phyloP scores from a whole-genome alignment of 2,329 filamentous ascomycete species.

The Macrophomina phaseolina region DNA sequence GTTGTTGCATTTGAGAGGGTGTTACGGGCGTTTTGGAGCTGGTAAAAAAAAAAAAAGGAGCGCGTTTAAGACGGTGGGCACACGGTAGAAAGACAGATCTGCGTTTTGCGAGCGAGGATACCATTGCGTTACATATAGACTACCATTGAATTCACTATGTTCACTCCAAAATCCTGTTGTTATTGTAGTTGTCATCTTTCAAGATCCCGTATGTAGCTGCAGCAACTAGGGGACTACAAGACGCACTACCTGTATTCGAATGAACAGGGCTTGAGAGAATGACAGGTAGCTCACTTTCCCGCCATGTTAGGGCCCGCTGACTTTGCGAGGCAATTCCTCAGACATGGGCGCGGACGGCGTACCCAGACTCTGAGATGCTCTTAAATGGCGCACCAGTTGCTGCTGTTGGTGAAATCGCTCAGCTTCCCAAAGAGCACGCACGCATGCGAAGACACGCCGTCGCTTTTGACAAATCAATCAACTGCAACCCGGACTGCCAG shows the following conservation, averaged over 20 bases:
- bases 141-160: constrained; percentile 3
- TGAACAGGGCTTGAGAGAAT: no score
- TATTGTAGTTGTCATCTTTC: no score
- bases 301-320: no score
- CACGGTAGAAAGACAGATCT: background rate
- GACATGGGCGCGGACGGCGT: background rate
- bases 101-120: constrained; percentile 8
- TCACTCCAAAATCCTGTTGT: background rate
- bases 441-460: background rate
- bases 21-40: constrained; percentile 3
- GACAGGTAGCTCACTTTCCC: no score
- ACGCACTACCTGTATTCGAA: no score
- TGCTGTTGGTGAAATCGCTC: background rate
- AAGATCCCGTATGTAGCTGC: no score
- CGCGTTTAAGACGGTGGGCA: background rate
- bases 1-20: constrained; percentile 7
- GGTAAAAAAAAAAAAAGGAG: background rate
- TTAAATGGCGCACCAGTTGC: background rate
- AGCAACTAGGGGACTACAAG: no score
- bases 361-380: background rate
- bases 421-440: background rate
- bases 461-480: background rate
- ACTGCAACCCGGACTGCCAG: background rate
- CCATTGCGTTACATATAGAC: constrained; percentile 14
- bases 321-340: background rate